Evolutionary conservation across 257 asterid genomes (phyloP).

Genomic region (Solanum ahanhuiri): DNA sequence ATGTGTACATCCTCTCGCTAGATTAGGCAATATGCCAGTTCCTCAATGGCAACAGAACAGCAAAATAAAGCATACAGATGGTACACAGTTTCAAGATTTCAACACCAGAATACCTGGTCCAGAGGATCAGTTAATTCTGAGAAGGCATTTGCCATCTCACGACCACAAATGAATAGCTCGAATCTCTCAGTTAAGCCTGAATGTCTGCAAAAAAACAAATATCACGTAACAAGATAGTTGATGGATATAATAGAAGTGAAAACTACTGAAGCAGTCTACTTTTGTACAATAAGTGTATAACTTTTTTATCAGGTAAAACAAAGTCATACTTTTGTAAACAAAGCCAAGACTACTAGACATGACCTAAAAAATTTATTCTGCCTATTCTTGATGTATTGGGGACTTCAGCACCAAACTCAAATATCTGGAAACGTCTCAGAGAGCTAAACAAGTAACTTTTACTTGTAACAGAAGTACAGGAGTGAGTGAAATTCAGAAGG

Average conservation of each 20-base stretch:
- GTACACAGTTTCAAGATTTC: not conserved
- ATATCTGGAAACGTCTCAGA: constrained; percentile 21
- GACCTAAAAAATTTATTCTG: no score
- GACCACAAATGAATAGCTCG: constrained; percentile 85
- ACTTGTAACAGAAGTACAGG: not conserved
- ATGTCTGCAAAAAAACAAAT: constrained; percentile 24
- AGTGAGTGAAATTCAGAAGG: not conserved
- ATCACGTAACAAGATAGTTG: not conserved
- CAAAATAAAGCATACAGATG: not conserved
- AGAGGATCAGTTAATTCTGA: constrained; percentile 93
- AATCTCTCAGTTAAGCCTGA: constrained; percentile 93
- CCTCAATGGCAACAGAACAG: not conserved
- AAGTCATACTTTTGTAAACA: no score
- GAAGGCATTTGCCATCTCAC: constrained; percentile 90
- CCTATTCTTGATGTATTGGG: no score
- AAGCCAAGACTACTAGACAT: not conserved
- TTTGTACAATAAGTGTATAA: not conserved
- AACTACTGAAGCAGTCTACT: not conserved
- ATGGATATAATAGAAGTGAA: not conserved
- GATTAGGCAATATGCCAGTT: not conserved
- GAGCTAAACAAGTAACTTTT: not conserved
- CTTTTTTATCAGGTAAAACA: not conserved
- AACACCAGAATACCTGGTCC: constrained; percentile 51
- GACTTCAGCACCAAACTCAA: constrained; percentile 20
- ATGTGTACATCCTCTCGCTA: no score